Percentiles rank a stretch among this genome's conserved stretches.
These are phyloP conservation scores for Termitomyces sp. DNA, from an alignment of 768 basidiomycete species.

Conservation along the genomic window DNA sequence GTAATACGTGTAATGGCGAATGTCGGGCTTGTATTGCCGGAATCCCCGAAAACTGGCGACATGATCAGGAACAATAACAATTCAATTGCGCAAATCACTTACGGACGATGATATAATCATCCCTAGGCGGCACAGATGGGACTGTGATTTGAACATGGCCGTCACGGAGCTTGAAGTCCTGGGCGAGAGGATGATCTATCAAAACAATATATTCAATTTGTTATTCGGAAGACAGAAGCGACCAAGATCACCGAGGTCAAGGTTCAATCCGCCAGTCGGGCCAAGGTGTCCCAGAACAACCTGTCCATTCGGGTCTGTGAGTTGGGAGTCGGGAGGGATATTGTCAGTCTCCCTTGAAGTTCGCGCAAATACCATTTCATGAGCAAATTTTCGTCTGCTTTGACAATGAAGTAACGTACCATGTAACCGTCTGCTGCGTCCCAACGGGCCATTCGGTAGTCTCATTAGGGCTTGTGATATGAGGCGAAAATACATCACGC, in stretches of 20 bases:
- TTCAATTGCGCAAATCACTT: constrained; percentile 25
- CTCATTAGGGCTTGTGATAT: constrained; percentile 41
- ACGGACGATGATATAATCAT: constrained; percentile 61
- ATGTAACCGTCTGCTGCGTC: constrained; percentile 41
- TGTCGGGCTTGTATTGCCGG: constrained; percentile 52
- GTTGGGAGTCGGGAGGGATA: constrained; percentile 36
- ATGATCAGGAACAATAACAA: constrained; percentile 2
- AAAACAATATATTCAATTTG: neutral
- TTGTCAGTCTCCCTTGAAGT: constrained; percentile 43
- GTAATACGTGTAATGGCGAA: constrained; percentile 58
- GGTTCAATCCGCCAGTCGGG: constrained; percentile 40
- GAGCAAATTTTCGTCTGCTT: neutral
- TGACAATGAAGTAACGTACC: constrained; percentile 30
- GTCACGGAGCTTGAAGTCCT: constrained; percentile 43
- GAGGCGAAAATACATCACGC: constrained; percentile 45
- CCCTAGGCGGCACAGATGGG: constrained; percentile 36
- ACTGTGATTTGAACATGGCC: constrained; percentile 49
- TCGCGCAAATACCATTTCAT: neutral
- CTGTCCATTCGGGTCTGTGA: constrained; percentile 44
- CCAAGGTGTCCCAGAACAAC: constrained; percentile 47
- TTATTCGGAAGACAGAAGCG: neutral
- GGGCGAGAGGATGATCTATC: constrained; percentile 53
- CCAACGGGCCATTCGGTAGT: constrained; percentile 48
- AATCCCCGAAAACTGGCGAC: constrained; percentile 56
- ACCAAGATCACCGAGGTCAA: constrained; percentile 37